Evolutionary conservation across 306 rosid species (phyloP), one percentile per base, ranked within the genome.

Genomic region (Cicer bijugum): DNA sequence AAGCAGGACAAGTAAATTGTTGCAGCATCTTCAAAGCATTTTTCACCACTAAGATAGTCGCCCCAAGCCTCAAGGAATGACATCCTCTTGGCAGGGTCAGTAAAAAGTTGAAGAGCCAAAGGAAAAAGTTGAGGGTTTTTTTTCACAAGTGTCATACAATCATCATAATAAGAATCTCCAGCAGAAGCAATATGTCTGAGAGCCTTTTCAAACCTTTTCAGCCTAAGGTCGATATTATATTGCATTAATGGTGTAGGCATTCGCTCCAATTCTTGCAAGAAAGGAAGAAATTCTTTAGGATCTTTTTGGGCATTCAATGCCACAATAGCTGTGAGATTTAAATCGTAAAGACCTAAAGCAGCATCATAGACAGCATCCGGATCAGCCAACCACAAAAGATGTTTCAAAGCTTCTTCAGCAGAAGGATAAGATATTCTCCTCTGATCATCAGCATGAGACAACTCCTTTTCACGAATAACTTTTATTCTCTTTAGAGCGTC

Each of bases 61-160:
- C 97, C 99, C 99, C 99, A 91, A 16, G 99, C 97, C 81, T 94
- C 96, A 19, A 88, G 92, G 72, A 94, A 85, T 59, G 88, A 83
- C 80, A 63, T 87, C 84, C 81, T 89, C 85, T 85, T 90, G 43
- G 82, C 56, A 77, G 85, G 89, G 82, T 87, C 91, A 61, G 87
- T 78, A 76, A 94, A 82, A 81, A 94, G 85, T 73, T 90, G 90
- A 87, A 90, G 91, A 66, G 97, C 93, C 86, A 91, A 62, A 2
- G 97, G 88, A 77, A 88, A 94, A 52, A 94, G 91, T 65, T 86
- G 91, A 86, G 96, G 97, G 38, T 87, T 87, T 71, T 85, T 80
- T 80, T 85, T 88, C 85, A 94, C 89, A 6, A 94, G 93, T 83
- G 80, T 72, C 91, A 94, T 78, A 82, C 89, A 84, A 81, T 88